Conservation (phyloP, 2,329 filamentous ascomycete species). For the Colletotrichum kahawae region DNA sequence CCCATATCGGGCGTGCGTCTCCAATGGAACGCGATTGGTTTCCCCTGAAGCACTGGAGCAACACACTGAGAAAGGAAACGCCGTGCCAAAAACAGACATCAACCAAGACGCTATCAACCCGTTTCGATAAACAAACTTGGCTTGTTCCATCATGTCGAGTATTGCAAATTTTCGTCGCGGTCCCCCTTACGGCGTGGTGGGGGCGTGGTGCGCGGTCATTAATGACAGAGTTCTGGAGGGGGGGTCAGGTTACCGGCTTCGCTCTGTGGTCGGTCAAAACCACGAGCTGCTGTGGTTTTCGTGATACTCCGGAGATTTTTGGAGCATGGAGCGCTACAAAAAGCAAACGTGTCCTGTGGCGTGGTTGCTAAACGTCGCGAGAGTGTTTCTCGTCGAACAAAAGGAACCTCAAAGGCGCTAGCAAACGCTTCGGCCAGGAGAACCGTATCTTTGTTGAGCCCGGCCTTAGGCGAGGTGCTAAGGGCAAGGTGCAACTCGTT, state of each 20-base stretch:
- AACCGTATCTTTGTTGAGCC: not conserved
- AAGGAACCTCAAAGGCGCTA: not conserved
- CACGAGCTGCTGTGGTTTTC: not conserved
- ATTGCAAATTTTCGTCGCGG: not conserved
- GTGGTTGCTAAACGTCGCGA: not conserved
- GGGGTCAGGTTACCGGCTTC: not conserved
- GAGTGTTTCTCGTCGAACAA: not conserved
- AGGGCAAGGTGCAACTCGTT: not conserved
- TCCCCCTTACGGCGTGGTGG: not conserved
- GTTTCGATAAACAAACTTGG: not conserved
- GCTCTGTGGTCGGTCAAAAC: not conserved
- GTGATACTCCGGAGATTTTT: not conserved
- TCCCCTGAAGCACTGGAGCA: not conserved
- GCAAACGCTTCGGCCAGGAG: not conserved
- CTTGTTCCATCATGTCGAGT: not conserved
- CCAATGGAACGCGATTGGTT: not conserved
- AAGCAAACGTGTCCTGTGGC: not conserved
- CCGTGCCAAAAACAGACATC: not conserved
- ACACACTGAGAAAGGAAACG: not conserved
- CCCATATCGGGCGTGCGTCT: not conserved
- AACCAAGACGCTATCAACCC: not conserved
- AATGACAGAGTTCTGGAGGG: constrained; percentile 5
- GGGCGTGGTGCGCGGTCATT: constrained; percentile 2
- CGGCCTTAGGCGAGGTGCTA: not conserved
- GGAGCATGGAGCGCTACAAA: not conserved